Base-by-base conservation (phyloP, 345 rosid genomes). In the Linum usitatissimum region DNA sequence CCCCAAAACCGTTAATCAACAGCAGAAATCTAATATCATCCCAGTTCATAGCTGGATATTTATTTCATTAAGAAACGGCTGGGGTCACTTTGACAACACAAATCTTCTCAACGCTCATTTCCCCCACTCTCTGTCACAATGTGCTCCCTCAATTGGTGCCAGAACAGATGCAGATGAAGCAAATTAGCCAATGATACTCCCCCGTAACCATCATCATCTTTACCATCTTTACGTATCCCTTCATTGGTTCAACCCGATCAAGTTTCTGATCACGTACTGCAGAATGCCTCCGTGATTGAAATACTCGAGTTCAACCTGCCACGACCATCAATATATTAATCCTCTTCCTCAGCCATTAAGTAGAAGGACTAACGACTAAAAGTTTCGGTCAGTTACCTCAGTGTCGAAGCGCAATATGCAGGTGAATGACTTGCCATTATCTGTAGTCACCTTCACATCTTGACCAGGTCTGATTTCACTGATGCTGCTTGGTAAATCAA, bases 401-500 rank as follows among this genome's bases (percentile, higher is more conserved):
- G 95, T 90, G 70, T 87, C 97, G 42, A 87, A 90, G 39, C 97
- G 77, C 12, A 70, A 64, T 6, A 75, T 84, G 57, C 89, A 87
- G 1, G 84, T 72, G 83, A 90, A 87, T 40, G 87, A 78, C 78
- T 85, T 87, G 70, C 87, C 90, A 64, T 63, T 76, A 78, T 85
- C 82, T 40, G 91, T 82, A 17, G 65, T 65, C 64, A 90, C 95
- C 0, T 77, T 75, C 48, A 90, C 76, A 76, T 90, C 97, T 71
- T 90, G 95, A 60, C 95, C 97, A 42, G 95, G 97, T 77, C 80
- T 81, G 48, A 90, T 81, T 63, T 86, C 91, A 13, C 73, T 77
- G 5, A 83, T 79, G 30, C 68, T 78, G 78, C 65, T 62, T 1
- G 91, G 95, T 56, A 90, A 89, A 34, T 81, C 76, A 17, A 90